phyloP scores from a whole-genome alignment of 352 stramenopile genomes.

The Pythium angustatum region DNA sequence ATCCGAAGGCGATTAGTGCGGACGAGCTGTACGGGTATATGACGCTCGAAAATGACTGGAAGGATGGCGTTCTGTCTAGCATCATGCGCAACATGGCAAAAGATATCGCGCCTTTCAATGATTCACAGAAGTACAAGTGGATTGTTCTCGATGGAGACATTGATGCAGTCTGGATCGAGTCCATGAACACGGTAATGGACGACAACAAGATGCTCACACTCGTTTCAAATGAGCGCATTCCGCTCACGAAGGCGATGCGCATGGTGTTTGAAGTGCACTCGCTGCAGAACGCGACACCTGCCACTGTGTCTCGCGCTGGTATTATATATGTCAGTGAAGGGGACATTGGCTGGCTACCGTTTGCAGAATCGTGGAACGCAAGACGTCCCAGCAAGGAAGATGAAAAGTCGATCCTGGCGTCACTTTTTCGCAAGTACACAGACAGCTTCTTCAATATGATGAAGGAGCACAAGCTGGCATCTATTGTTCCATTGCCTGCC shows the following conservation, averaged over 20 bases:
- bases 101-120: constrained; percentile 82
- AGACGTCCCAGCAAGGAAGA: constrained; percentile 48
- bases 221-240: constrained; percentile 97
- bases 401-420: constrained; percentile 84
- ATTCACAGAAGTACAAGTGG: constrained; percentile 88
- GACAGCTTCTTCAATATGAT: constrained; percentile 81
- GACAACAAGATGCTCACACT: constrained; percentile 95
- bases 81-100: constrained; percentile 98
- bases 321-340: constrained; percentile 97
- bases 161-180: constrained; percentile 95
- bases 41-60: constrained; percentile 98
- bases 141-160: constrained; percentile 95
- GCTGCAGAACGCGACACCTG: constrained; percentile 94
- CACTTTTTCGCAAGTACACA: constrained; percentile 94
- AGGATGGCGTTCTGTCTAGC: constrained; percentile 94
- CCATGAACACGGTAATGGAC: constrained; percentile 92
- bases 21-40: constrained; percentile 96
- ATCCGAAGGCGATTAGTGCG: constrained; percentile 93
- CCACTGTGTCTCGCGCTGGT: constrained; percentile 95
- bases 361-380: constrained; percentile 92
- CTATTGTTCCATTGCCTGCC: constrained; percentile 52
- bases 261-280: constrained; percentile 98
- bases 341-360: constrained; percentile 92
- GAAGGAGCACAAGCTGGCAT: constrained; percentile 58
- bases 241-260: constrained; percentile 94